Base-by-base conservation (phyloP, 2,329 filamentous ascomycete species). In the Periglandula ipomoeae region DNA sequence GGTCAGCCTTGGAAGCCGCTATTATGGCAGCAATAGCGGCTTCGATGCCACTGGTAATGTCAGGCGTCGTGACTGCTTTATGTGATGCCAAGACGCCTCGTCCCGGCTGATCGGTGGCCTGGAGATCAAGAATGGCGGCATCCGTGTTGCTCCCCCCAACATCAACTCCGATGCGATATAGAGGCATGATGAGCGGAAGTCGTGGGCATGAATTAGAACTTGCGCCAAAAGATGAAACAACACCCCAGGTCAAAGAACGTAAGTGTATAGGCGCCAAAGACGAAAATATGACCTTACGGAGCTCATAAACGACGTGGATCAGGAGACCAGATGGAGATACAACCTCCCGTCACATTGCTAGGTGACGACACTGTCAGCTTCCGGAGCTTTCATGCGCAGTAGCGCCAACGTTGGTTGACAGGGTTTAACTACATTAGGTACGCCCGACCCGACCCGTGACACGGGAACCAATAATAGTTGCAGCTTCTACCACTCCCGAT, bases 21-120 rank as follows among this genome's bases (percentile, higher is more conserved):
- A 77, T 56, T 0, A 76, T 67, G 9, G 66, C 65, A 10, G 62
- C 55, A 49, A 76, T 72, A n/a, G 72, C 71, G 9, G 58, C 56
- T 52, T 70, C 65, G 24, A 77, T 74, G 19, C 74, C 74, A 45
- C 63, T 65, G 32, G 73, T 75, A 34, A 75, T 72, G 55, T 76
- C 70, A n/a, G 65, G 53, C 2, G 72, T 76, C 0, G 74, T 77
- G 1, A 70, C 61, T 3, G 72, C 68, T 57, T 77, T 77, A 59
- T 70, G 64, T 15, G 69, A 73, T 4, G 71, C 71, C 4, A 72
- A 56, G 8, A 75, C 68, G 20, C 70, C 69, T 37, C 68, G 65
- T 17, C 59, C 61, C 3, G 64, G 59, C 17, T 56, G 57, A 45
- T 65, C 57, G 7, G 58, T 50, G 11, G 64, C 62, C n/a, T 57